Percentiles rank a stretch among this genome's conserved stretches.
These are phyloP conservation scores for Tylopilus orsonianus DNA, from an alignment of 1,284 basidiomycete genomes.

Conservation along the genomic window DNA sequence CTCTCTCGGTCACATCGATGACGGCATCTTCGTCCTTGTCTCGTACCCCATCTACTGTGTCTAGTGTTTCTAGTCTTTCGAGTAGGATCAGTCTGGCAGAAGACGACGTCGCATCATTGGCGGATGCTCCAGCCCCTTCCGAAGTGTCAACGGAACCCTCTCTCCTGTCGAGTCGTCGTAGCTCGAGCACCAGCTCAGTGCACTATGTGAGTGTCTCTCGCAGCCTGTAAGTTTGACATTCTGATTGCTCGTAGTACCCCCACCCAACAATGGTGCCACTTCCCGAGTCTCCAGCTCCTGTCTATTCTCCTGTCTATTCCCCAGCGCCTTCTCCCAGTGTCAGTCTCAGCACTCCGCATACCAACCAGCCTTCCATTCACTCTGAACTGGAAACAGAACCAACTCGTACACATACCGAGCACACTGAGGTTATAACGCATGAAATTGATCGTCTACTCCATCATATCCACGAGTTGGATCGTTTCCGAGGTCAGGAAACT, in stretches of 20 bases:
- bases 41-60: conserved; percentile 37
- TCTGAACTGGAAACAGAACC: conserved; percentile 53
- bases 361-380: conserved; percentile 55
- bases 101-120: conserved; percentile 34
- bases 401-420: conserved; percentile 27
- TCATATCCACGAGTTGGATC: conserved; percentile 62
- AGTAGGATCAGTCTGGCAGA: conserved; percentile 32
- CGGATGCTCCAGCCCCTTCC: conserved; percentile 28
- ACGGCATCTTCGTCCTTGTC: conserved; percentile 38
- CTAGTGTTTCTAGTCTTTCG: conserved; percentile 40
- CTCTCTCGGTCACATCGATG: conserved; percentile 25
- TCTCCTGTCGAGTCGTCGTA: conserved; percentile 43
- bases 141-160: conserved; percentile 54
- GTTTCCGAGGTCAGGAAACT: conserved; percentile 56
- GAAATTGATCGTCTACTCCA: conserved; percentile 68
- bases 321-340: conserved; percentile 48
- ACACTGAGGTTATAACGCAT: conserved; percentile 48
- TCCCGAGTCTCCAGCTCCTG: conserved; percentile 36
- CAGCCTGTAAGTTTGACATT: conserved; percentile 16
- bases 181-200: conserved; percentile 29
- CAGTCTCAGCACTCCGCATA: conserved; percentile 64
- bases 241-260: conserved; percentile 18
- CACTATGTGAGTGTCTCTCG: conserved; percentile 31
- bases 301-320: conserved; percentile 26
- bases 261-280: conserved; percentile 37